phyloP scores from a whole-genome alignment of 306 rosid species.

The Vigna trinervia region DNA sequence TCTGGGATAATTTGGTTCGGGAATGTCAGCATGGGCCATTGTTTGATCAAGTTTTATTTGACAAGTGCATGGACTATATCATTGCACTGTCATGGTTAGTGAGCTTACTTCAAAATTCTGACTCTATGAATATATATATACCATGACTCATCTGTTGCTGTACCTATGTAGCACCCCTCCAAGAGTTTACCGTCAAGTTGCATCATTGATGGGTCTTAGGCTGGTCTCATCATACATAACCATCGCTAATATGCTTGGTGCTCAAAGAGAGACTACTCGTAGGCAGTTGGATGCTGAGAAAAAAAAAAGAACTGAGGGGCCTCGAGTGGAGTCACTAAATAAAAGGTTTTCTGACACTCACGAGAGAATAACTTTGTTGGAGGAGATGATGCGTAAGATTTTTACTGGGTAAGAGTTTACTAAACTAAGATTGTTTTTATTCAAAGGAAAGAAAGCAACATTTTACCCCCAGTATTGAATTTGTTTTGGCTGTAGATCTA shows the following conservation, averaged over 20 bases:
- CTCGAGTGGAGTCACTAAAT: constrained; percentile 88
- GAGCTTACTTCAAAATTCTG: constrained; percentile 35
- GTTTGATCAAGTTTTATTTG: constrained; percentile 87
- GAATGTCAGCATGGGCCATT: constrained; percentile 96
- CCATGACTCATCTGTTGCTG: constrained; percentile 41
- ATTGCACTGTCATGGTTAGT: constrained; percentile 97
- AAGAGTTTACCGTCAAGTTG: constrained; percentile 95
- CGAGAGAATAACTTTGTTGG: constrained; percentile 79
- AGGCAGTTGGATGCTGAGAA: constrained; percentile 98
- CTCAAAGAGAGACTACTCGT: constrained; percentile 94
- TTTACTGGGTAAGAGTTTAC: constrained; percentile 84
- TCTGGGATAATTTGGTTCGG: constrained; percentile 85
- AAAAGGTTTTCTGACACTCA: constrained; percentile 87
- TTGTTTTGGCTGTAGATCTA: constrained; percentile 46
- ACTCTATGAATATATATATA: constrained; percentile 21
- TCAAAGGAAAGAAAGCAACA: constrained; percentile 3
- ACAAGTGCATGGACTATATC: constrained; percentile 98
- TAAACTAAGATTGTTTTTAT: constrained; percentile 39
- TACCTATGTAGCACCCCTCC: constrained; percentile 88
- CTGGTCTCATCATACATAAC: constrained; percentile 89
- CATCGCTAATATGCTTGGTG: constrained; percentile 83
- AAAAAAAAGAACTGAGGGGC: constrained; percentile 87
- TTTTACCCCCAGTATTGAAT: constrained; percentile 6
- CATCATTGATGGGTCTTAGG: constrained; percentile 90
- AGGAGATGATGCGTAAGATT: constrained; percentile 98